phyloP scores from a whole-genome alignment of 352 stramenopile species.

The Phytophthora tentaculata region DNA sequence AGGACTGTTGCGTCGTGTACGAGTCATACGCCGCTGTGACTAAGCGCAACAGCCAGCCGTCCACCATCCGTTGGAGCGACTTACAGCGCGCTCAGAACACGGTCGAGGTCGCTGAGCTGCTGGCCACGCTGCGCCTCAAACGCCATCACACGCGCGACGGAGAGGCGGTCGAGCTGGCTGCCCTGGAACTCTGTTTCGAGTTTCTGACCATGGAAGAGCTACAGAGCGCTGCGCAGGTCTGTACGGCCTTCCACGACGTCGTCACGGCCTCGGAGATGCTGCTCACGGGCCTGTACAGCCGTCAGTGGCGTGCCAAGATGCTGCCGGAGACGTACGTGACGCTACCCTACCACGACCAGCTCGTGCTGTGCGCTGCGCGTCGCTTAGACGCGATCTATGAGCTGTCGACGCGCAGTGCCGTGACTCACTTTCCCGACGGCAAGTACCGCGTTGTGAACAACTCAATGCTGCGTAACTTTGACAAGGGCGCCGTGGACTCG shows the following conservation, averaged over 20 bases:
- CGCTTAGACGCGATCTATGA: slow-evolving; percentile 35
- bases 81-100: slow-evolving; percentile 48
- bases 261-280: slow-evolving; percentile 51
- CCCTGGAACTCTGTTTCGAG: slow-evolving; percentile 77
- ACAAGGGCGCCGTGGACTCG: slow-evolving; percentile 73
- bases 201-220: slow-evolving; percentile 71
- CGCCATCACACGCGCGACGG: slow-evolving; percentile 24
- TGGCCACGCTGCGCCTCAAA: slow-evolving; percentile 25
- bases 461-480: slow-evolving; percentile 85
- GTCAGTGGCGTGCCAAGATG: slow-evolving; percentile 51
- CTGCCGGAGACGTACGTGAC: slow-evolving; percentile 46
- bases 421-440: slow-evolving; percentile 45
- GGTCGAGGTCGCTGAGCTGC: slow-evolving; percentile 16
- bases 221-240: slow-evolving; percentile 48
- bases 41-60: slow-evolving; percentile 46
- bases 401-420: slow-evolving; percentile 67
- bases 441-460: slow-evolving; percentile 75
- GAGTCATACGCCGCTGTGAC: slow-evolving; percentile 79
- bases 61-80: slow-evolving; percentile 72
- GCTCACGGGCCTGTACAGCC: slow-evolving; percentile 63
- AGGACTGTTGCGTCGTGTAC: slow-evolving; percentile 66
- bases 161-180: slow-evolving; percentile 46
- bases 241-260: slow-evolving; percentile 64
- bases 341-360: slow-evolving; percentile 51
- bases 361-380: slow-evolving; percentile 52